Percentiles rank a stretch among this genome's conserved stretches.
Conservation (phyloP, 352 stramenopile genomes). For the Globisporangium paroecandrum region DNA sequence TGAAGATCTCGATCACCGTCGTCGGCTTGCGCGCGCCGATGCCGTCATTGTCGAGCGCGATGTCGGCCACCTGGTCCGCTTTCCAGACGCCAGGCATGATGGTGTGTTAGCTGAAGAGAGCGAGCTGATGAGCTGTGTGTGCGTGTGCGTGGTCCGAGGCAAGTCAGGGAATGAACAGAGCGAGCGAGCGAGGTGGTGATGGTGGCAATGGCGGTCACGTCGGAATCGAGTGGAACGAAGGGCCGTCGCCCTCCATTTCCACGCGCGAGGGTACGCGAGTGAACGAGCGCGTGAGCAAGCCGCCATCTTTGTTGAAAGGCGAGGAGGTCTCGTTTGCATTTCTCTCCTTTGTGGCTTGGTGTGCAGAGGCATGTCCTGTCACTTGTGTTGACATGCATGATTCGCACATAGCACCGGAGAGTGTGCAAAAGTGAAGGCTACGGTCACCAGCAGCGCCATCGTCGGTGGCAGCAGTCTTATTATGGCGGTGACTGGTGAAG, state of each 20-base stretch:
- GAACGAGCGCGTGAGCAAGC: background rate
- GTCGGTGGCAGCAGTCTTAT: background rate
- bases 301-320: background rate
- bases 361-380: background rate
- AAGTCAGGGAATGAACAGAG: slow-evolving; percentile 13
- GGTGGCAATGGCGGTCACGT: background rate
- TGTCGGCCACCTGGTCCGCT: slow-evolving; percentile 10
- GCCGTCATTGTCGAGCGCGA: slow-evolving; percentile 15
- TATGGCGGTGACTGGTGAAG: background rate
- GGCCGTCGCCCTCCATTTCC: background rate
- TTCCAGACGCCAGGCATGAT: slow-evolving; percentile 13
- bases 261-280: background rate
- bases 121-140: background rate
- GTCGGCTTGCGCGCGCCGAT: slow-evolving; percentile 29
- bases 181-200: background rate
- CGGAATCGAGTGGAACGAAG: background rate
- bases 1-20: slow-evolving; percentile 40
- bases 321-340: background rate
- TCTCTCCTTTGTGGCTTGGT: too few relatives aligned
- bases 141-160: slow-evolving; percentile 7
- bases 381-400: background rate
- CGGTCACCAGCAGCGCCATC: background rate
- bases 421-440: background rate
- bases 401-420: background rate
- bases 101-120: background rate